Conservation (phyloP, 345 rosid species). For the Durio zibethinus region DNA sequence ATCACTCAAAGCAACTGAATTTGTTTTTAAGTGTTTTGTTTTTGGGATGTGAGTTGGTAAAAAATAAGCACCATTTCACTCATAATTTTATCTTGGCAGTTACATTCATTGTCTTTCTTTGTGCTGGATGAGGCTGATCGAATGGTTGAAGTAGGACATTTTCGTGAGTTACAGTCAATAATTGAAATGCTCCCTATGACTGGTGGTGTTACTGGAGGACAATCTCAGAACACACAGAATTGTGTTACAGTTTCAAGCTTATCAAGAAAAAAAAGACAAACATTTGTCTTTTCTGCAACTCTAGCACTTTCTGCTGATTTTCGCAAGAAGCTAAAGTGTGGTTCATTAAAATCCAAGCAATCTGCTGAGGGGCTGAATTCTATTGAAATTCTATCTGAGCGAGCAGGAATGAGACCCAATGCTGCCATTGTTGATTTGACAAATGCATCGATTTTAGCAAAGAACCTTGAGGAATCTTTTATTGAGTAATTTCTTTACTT, state of each 20-base stretch:
- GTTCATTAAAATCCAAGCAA: constrained; percentile 61
- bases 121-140: constrained; percentile 98
- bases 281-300: constrained; percentile 95
- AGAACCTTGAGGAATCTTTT: constrained; percentile 86
- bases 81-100: constrained; percentile 41
- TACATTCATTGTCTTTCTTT: constrained; percentile 88
- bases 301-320: constrained; percentile 86
- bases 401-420: constrained; percentile 85
- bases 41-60: not conserved
- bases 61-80: constrained; percentile 5
- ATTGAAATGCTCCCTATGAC: constrained; percentile 81
- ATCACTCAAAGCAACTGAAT: not conserved
- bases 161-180: constrained; percentile 90
- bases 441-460: constrained; percentile 61
- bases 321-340: constrained; percentile 87
- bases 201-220: constrained; percentile 40
- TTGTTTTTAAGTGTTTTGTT: not conserved
- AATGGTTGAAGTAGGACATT: constrained; percentile 95
- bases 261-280: constrained; percentile 87
- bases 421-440: constrained; percentile 91
- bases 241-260: constrained; percentile 53
- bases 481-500: constrained; percentile 47
- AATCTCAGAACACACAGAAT: constrained; percentile 43
- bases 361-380: constrained; percentile 61
- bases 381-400: constrained; percentile 76